A percentile compares a stretch with the other conserved stretches of the same genome.
phyloP scores from a whole-genome alignment of 2,329 filamentous ascomycete species.

The Verticillium nonalfalfae region DNA sequence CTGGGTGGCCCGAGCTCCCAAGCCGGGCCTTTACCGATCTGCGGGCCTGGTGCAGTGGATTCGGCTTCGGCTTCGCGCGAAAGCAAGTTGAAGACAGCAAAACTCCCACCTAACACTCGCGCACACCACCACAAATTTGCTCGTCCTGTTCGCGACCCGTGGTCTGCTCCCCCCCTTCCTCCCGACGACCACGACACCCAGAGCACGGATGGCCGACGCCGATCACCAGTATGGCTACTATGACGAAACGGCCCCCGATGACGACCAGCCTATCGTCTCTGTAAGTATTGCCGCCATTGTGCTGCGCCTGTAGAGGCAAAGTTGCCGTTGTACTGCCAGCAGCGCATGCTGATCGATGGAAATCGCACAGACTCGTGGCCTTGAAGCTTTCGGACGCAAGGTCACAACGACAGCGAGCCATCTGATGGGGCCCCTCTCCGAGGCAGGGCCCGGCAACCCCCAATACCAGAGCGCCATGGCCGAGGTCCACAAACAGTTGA shows the following conservation, averaged over 20 bases:
- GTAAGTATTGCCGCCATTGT: slow-evolving; percentile 17
- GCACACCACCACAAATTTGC: neutral
- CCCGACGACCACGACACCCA: neutral
- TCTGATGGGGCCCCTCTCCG: slow-evolving; percentile 65
- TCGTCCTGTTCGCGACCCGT: neutral
- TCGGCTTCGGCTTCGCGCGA: neutral
- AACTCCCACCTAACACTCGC: neutral
- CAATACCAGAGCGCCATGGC: slow-evolving; percentile 85
- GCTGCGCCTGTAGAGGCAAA: slow-evolving; percentile 2
- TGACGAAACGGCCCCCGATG: slow-evolving; percentile 36
- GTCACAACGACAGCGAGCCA: slow-evolving; percentile 90
- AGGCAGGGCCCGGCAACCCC: slow-evolving; percentile 38
- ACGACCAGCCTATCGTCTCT: slow-evolving; percentile 40
- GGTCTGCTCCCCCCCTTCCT: neutral
- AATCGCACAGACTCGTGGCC: slow-evolving; percentile 62
- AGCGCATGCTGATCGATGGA: neutral
- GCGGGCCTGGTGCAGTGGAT: neutral
- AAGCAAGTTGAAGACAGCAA: neutral
- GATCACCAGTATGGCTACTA: slow-evolving; percentile 39
- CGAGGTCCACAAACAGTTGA: slow-evolving; percentile 83
- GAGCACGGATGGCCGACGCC: slow-evolving; percentile 30
- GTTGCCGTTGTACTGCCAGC: neutral
- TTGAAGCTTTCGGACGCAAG: slow-evolving; percentile 91
- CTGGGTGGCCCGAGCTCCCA: neutral
- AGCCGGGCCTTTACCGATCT: neutral